Base-by-base conservation (phyloP, 1,284 basidiomycete genomes). In the Ganoderma multipileum region DNA sequence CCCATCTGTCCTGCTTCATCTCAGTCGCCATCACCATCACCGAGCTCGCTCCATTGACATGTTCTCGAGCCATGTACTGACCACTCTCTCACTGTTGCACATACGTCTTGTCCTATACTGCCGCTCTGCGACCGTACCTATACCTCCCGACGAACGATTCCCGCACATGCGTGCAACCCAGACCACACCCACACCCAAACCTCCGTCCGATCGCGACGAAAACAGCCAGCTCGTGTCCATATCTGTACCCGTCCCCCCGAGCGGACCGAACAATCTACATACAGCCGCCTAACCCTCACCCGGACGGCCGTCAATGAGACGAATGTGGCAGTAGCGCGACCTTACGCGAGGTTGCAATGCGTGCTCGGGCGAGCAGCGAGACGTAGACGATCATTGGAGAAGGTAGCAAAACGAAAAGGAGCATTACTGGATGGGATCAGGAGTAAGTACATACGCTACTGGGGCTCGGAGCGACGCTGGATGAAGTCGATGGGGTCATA, bases 101-200 rank as follows among this genome's bases (percentile, higher is more conserved):
- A 6, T 14, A 20, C 16, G 2, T 52, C 26, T 52, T 30, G 52
- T 2, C 20, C 28, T 55, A 26, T 55, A 55, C 28, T 12, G 26
- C 50, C 50, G 50, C 50, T 54, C 23, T 28, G 44, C 44, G 44
- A 50, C 47, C 23, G 47, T 26, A 50, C 47, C 12, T 26, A 55
- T 55, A 55, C 52, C 28, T 55, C 52, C 52, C 52, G 30, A 30
- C 52, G 16, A 26, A 55, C 30, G 28, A 55, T 55, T 55, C 52
- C 52, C 28, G 18, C 52, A 55, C 26, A 23, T 12, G 14, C 12
- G 50, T 28, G 28, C 26, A 54, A 26, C 14, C 26, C 23, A 28
- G 26, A 1, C 28, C 52, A 3, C 2, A 28, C 14, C 26, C 52
- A 44, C 42, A 44, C 52, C 14, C 52, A 20, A n/a, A n/a, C n/a